Conservation (phyloP, 768 basidiomycete species). For the Suillus cothurnatus region DNA sequence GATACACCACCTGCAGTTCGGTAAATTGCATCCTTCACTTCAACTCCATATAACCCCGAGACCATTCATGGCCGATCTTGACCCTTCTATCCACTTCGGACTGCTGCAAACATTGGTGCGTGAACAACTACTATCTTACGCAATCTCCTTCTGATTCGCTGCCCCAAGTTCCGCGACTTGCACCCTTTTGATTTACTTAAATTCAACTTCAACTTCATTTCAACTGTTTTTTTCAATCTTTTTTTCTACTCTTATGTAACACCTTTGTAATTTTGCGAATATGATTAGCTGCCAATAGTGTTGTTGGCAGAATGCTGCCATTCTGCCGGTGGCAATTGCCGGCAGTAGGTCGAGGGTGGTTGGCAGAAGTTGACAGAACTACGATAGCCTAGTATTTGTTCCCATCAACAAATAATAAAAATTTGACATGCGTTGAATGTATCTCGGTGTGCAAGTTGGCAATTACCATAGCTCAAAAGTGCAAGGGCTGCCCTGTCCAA, state of each 20-base stretch:
- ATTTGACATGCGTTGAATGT: too few relatives aligned
- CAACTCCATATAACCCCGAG: not conserved
- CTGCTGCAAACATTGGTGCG: not conserved
- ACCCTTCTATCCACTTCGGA: not conserved
- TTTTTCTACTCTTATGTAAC: not conserved
- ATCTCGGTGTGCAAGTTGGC: too few relatives aligned
- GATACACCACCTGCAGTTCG: not conserved
- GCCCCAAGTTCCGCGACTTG: not conserved
- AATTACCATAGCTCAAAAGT: too few relatives aligned
- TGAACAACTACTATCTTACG: not conserved
- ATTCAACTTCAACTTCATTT: not conserved
- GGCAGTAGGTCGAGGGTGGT: too few relatives aligned
- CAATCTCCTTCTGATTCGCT: not conserved
- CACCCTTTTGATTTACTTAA: not conserved
- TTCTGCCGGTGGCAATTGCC: too few relatives aligned
- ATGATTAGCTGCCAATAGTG: conserved; percentile 1
- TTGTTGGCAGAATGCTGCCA: too few relatives aligned
- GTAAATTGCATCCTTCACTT: not conserved
- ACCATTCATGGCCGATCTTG: not conserved
- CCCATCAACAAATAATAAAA: too few relatives aligned
- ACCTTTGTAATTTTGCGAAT: not conserved
- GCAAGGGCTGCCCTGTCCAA: too few relatives aligned
- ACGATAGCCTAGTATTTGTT: too few relatives aligned
- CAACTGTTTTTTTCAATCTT: not conserved
- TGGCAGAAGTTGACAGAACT: too few relatives aligned